Evolutionary conservation across 805 yeast species (phyloP), one percentile per base, ranked within the genome.

Genomic region (Candida peoriensis): DNA sequence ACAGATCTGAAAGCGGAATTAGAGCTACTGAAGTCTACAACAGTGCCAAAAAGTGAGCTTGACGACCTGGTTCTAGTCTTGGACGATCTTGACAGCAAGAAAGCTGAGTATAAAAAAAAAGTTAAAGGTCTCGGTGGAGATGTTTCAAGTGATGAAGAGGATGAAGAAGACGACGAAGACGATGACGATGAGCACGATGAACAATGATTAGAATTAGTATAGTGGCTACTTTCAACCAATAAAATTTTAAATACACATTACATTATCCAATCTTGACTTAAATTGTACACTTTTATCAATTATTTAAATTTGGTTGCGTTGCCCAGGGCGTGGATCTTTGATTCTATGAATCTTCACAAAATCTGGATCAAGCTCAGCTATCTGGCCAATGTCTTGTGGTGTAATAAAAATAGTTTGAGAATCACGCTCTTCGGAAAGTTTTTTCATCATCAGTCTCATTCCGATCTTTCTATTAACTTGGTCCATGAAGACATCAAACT

Each of bases 401-500:
- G 98, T 90, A 29, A 90, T 90, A 46, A 90, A 86, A 6, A 90
- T 80, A 1, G 95, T 82, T 59, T 90, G 98, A 1, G 89, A 77
- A 41, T 77, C 71, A 0, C 80, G 71, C 37, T 76, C 73, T 31
- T 70, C 69, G 7, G 77, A 60, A 20, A 89, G 71, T 44, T 86
- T 83, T 18, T 72, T 72, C 31, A 88, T 64, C 54, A 93, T 78
- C 42, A 89, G 60, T 31, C 74, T 69, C 54, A 93, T 76, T 41
- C 95, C 87, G 34, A 83, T 74, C 29, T 80, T 71, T 45, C 98
- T 72, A 54, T 89, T 88, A 13, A 87, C 85, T 32, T 87, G 86
- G 58, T 93, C 99, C 98, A 93, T 93, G 52, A 80, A 93, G 15
- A 93, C 98, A 61, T 93, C 99, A 57, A 84, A 93, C 58, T 93